Percentiles rank a stretch among this genome's conserved stretches.
phyloP scores from a whole-genome alignment of 2,329 filamentous ascomycete species.

The Chrysosporium queenslandicum region DNA sequence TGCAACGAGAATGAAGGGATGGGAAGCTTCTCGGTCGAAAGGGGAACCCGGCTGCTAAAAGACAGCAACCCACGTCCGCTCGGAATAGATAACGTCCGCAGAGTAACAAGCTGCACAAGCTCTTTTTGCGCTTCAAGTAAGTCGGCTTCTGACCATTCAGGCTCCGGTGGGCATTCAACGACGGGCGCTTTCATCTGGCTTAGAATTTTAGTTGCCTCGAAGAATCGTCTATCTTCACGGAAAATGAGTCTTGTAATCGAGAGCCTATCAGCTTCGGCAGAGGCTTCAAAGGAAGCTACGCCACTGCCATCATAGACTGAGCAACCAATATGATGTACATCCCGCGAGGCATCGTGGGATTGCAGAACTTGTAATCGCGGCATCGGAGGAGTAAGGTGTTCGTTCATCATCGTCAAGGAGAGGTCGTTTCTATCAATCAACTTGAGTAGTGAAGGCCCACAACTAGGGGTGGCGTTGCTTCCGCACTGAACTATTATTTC shows the following conservation, averaged over 20 bases:
- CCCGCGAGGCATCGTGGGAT: conserved; percentile 58
- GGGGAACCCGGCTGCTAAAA: conserved; percentile 74
- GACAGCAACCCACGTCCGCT: conserved; percentile 78
- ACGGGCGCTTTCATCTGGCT: conserved; percentile 72
- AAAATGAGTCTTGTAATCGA: conserved; percentile 79
- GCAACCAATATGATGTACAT: conserved; percentile 65
- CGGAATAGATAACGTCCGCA: conserved; percentile 79
- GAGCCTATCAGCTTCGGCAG: conserved; percentile 73
- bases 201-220: conserved; percentile 75
- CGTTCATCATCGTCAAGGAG: conserved; percentile 51
- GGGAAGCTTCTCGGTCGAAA: conserved; percentile 84
- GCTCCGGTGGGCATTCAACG: conserved; percentile 64
- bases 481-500: conserved; percentile 81
- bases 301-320: conserved; percentile 41
- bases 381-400: conserved; percentile 30
- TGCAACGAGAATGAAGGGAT: conserved; percentile 85
- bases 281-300: conserved; percentile 58
- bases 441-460: conserved; percentile 60
- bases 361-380: conserved; percentile 35
- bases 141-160: conserved; percentile 73
- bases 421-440: conserved; percentile 77
- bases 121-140: conserved; percentile 88
- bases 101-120: conserved; percentile 73
- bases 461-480: conserved; percentile 65
- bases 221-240: conserved; percentile 77